Base-by-base conservation (phyloP, 1,139 yeast genomes). In the Suhomyces kunorum region DNA sequence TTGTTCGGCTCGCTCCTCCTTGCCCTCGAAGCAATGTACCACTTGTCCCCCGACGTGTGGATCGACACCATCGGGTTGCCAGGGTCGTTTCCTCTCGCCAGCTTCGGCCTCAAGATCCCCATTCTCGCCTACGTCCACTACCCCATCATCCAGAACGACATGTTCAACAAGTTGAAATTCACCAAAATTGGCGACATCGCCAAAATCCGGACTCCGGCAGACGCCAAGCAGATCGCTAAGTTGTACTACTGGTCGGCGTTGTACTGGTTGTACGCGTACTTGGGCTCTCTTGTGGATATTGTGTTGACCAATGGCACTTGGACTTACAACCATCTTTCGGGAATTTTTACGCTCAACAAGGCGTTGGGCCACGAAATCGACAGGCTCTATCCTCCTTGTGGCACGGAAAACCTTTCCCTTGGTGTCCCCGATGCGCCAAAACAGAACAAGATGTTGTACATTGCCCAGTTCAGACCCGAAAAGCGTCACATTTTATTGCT, bases 381-480 rank as follows among this genome's bases (percentile, higher is more conserved):
- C 12, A 75, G 83, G 1, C 68, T 90, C 26, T 92, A 87, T 56
- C 98, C 98, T 5, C 96, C 96, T 1, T 85, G 95, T 55, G 86
- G 89, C 4, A 81, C 87, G 5, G 87, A 81, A 49, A 70, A 76
- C 13, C 60, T 68, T 28, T 43, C 48, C 7, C 23, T 42, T n/a
- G 40, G 43, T 12, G 26, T 39, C 1, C 40, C 40, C 8, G 31
- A 33, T 1, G 55, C 54, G 18, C 43, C 15, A 1, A 71, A 95
- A 46, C 64, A 72, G 39, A 79, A 83, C 39, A 72, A 73, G 25
- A 69, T 89, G 44, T 73, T 92, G 7, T 88, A 84, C 44, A 66
- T 94, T 38, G 98, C 98, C 0, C 99, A 94, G 63, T 94, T 87
- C 64, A 79, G 99, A 44, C 94, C 96, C 1, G 99, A 94, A 59